A percentile compares a stretch with the other conserved stretches of the same genome.
Conservation (phyloP, 1,284 basidiomycete species). For the Leccinum angustisporum region DNA sequence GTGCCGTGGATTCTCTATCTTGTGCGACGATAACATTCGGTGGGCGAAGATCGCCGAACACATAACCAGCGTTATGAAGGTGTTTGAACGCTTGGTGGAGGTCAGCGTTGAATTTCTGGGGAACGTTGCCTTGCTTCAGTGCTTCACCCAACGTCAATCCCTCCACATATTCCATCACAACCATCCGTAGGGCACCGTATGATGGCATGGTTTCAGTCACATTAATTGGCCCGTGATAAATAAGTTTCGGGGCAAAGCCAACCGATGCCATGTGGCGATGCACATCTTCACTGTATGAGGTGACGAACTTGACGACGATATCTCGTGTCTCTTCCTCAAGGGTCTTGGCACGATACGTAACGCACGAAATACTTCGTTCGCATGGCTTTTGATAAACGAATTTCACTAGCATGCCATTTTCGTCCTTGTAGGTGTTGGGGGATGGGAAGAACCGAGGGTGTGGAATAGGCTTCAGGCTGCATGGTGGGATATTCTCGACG, state of each 20-base stretch:
- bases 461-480: rapidly evolving
- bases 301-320: conserved; percentile 17
- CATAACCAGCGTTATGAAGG: conserved; percentile 12
- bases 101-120: not conserved
- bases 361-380: not conserved
- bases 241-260: conserved; percentile 9
- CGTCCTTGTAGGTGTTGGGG: not conserved
- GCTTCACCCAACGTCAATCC: not conserved
- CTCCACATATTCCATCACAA: too few relatives aligned
- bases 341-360: conserved; percentile 12
- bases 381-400: conserved; percentile 13
- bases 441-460: conserved; percentile 22
- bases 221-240: conserved; percentile 11
- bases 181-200: conserved; percentile 19
- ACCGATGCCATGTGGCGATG: conserved; percentile 11
- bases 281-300: conserved; percentile 10
- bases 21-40: conserved; percentile 17
- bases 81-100: not conserved
- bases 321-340: not conserved
- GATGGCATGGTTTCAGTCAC: not conserved
- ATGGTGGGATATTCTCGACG: not conserved
- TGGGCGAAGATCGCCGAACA: conserved; percentile 20
- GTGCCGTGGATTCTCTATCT: too few relatives aligned
- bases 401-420: rapidly evolving
- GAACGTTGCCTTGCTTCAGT: not conserved